Conservation (phyloP, 1,284 basidiomycete genomes). For the Rhodotorula sp. region DNA sequence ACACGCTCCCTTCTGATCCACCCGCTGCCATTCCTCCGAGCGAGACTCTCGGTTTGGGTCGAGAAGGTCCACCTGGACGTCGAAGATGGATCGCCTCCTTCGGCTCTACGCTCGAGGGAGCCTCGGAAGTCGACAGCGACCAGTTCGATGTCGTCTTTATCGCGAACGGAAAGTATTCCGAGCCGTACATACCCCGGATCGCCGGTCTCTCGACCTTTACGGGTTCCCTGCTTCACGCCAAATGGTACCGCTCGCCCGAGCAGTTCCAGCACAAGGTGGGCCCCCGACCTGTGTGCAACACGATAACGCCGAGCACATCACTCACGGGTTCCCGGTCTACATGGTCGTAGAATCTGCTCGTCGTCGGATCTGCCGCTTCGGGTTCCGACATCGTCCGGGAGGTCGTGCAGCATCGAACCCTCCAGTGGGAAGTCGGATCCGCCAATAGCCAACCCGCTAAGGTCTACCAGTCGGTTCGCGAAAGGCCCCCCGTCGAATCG, state of each 20-base stretch:
- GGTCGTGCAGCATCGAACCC: slow-evolving; percentile 48
- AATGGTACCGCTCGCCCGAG: slow-evolving; percentile 53
- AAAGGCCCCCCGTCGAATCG: slow-evolving; percentile 33
- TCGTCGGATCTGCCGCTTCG: slow-evolving; percentile 55
- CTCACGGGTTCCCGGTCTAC: too few species aligned
- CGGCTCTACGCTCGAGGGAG: background rate
- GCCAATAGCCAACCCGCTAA: background rate
- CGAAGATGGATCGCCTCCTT: slow-evolving; percentile 44
- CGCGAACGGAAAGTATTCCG: slow-evolving; percentile 56
- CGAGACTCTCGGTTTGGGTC: too few species aligned
- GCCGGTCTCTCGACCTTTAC: slow-evolving; percentile 50
- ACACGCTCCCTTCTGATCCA: slow-evolving; percentile 20
- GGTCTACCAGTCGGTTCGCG: slow-evolving; percentile 48
- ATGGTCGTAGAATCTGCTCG: slow-evolving; percentile 50
- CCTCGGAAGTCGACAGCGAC: slow-evolving; percentile 19
- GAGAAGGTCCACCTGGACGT: background rate
- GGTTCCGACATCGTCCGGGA: slow-evolving; percentile 57
- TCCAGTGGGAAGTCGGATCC: slow-evolving; percentile 7
- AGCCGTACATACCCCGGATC: slow-evolving; percentile 53
- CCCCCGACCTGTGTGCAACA: too few species aligned
- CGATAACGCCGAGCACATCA: too few species aligned
- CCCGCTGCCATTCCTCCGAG: too few species aligned
- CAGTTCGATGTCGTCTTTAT: slow-evolving; percentile 49
- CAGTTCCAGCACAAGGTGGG: slow-evolving; percentile 42
- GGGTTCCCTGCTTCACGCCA: slow-evolving; percentile 52